Base-by-base conservation (phyloP, 805 yeast genomes). In the Schizosaccharomyces octosporus region DNA sequence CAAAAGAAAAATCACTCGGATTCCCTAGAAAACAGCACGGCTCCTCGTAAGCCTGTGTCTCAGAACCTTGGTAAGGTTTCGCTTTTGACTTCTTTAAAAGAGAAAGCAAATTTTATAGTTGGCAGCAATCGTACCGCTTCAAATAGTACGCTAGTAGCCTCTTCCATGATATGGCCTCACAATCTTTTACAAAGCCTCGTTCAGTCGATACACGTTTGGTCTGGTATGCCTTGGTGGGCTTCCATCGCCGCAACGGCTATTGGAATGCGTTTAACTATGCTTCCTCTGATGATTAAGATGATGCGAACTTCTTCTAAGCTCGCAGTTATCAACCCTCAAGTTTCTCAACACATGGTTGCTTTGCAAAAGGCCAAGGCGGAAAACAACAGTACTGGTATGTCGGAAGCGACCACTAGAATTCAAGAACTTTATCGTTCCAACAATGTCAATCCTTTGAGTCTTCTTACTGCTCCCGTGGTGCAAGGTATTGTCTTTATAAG, bases 211-310 rank as follows among this genome's bases (percentile, higher is more conserved):
- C 95, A 93, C 68, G 95, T 87, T 11, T 81, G 81, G 69, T 78
- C 89, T 0, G 97, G 97, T 0, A 69, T 88, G 65, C 97, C 97
- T 51, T 93, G 99, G 99, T 93, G 97, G 97, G 87, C 84, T 15
- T 81, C 95, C 1, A 93, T 93, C 67, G 76, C 82, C 6, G 74
- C 79, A 2, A 81, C 85, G 4, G 85, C 97, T 0, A 66, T 89
- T n/a, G 80, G 81, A 15, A 77, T 84, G 45, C 79, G 97, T 71
- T 68, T 81, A 4, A 63, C 79, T 4, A 72, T 90, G 75, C 81
- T 93, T 69, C 98, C 98, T 24, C 71, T 90, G 24, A 86, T 85
- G 69, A 77, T 87, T 67, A 83, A 83, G 68, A 81, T 95, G 1
- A 81, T 93, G 5, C 88, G 86, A 63, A 83, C 85, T 63, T 81